These are phyloP conservation scores for Eragrostis tef DNA, from an alignment of 202 grass and related monocot genomes.

Conservation along the genomic window DNA sequence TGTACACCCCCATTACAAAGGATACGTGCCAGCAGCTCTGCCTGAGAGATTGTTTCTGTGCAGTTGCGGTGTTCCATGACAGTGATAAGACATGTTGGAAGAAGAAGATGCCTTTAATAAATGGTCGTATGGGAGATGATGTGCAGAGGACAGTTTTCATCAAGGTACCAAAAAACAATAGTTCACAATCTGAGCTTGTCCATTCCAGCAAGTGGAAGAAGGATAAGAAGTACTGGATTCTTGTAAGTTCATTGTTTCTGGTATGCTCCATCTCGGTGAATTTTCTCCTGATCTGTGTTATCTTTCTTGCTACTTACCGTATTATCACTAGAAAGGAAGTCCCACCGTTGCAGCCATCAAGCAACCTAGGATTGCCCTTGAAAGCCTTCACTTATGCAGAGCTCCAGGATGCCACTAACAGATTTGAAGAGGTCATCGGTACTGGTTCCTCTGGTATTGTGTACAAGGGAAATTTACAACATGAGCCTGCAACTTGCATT, in stretches of 20 bases:
- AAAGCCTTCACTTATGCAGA: constrained; percentile 56
- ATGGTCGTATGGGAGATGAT: constrained; percentile 8
- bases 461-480: constrained; percentile 55
- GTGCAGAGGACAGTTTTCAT: constrained; percentile 43
- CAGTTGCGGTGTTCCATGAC: constrained; percentile 28
- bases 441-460: constrained; percentile 56
- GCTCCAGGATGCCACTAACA: constrained; percentile 50
- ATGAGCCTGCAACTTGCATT: constrained; percentile 16
- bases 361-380: constrained; percentile 27
- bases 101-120: constrained; percentile 67
- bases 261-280: constrained; percentile 47
- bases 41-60: constrained; percentile 61
- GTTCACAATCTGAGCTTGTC: background rate
- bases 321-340: constrained; percentile 8
- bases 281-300: background rate
- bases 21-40: constrained; percentile 43
- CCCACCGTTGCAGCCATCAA: background rate
- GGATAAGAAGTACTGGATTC: constrained; percentile 39
- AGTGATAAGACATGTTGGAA: constrained; percentile 44
- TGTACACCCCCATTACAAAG: constrained; percentile 13
- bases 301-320: constrained; percentile 26
- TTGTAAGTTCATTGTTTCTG: constrained; percentile 38
- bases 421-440: constrained; percentile 53
- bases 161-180: constrained; percentile 51
- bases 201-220: constrained; percentile 37